Conservation (phyloP, 768 basidiomycete species). For the Mycena maculata region DNA sequence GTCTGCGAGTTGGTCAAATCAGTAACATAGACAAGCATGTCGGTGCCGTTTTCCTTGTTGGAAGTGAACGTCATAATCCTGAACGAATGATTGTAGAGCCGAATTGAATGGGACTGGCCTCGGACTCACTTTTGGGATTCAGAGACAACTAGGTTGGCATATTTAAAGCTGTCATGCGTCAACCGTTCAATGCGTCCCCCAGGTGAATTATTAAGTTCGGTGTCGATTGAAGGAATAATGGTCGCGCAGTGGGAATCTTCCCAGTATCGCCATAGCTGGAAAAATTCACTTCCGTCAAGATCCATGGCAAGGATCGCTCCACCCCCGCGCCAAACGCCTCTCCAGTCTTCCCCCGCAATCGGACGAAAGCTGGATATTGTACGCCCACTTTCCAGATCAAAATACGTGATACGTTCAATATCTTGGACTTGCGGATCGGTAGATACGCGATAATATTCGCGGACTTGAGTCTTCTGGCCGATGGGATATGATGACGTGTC, state of each 20-base stretch:
- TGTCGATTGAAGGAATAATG: conserved; percentile 47
- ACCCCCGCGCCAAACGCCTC: conserved; percentile 49
- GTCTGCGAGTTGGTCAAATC: conserved; percentile 46
- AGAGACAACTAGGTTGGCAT: conserved; percentile 44
- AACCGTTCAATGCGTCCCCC: conserved; percentile 56
- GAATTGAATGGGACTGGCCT: too few species aligned
- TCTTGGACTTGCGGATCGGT: conserved; percentile 38
- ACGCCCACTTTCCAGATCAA: conserved; percentile 52
- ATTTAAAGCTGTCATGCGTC: conserved; percentile 53
- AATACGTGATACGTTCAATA: conserved; percentile 52
- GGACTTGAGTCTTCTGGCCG: conserved; percentile 53
- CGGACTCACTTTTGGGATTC: conserved; percentile 49
- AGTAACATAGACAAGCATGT: conserved; percentile 52
- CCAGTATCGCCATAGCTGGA: conserved; percentile 61
- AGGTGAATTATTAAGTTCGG: conserved; percentile 53
- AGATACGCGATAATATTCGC: conserved; percentile 50
- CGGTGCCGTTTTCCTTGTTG: conserved; percentile 54
- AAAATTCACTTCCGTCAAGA: conserved; percentile 53
- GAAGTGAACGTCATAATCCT: conserved; percentile 54
- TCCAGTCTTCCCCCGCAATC: conserved; percentile 55
- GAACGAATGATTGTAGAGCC: background rate
- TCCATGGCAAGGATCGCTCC: conserved; percentile 55
- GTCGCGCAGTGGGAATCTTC: conserved; percentile 44
- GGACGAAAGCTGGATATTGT: conserved; percentile 46
- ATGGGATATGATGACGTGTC: conserved; percentile 46